Evolutionary conservation across 192 early-diverging fungal species (phyloP), one percentile per base, ranked within the genome.

Genomic region (Podochytrium sp.): DNA sequence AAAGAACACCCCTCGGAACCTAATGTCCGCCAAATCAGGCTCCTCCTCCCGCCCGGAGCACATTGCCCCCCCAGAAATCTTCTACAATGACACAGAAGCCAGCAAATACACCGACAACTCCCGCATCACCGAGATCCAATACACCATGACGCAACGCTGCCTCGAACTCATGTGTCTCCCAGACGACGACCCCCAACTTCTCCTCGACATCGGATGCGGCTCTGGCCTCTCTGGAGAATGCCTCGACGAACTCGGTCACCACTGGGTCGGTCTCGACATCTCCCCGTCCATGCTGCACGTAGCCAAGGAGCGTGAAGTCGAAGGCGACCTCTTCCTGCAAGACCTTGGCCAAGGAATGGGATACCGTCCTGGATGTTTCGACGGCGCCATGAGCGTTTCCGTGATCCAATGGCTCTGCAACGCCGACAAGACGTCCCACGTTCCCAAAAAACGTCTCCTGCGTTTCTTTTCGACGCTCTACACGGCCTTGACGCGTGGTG

Each of bases 361-460:
- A 10, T 99, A 93, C 80, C 87, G 96, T 3, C 95, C 96, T 3
- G 97, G 97, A 60, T 92, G 93, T 37, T 99, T 99, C 84, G 97
- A 99, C 71, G 97, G 95, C 1, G 92, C 92, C 38, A 95, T 97
- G 57, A 93, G 91, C 75, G 89, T 99, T 42, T 99, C 97, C 0
- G 96, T 96, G 3, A 76, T 99, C 34, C 97, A 99, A 80, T 99
- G 96, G 97, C 89, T 99, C 32, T 99, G 96, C 76, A 99, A 99
- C 77, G 96, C 97, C 5, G 97, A 99, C 84, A 93, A 92, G 74
- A 78, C 84, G n/a, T 89, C 88, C 68, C 92, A 99, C 76, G 84
- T 87, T 60, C 97, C 97, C 27, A 87, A 91, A 63, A 83, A 89
- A 14, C 90, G 97, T 16, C 81, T 99, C 20, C 81, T 80, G 49